Percentiles rank a stretch among this genome's conserved stretches.
Conservation (phyloP, 2,329 filamentous ascomycete species). For the Neonectria hederae region DNA sequence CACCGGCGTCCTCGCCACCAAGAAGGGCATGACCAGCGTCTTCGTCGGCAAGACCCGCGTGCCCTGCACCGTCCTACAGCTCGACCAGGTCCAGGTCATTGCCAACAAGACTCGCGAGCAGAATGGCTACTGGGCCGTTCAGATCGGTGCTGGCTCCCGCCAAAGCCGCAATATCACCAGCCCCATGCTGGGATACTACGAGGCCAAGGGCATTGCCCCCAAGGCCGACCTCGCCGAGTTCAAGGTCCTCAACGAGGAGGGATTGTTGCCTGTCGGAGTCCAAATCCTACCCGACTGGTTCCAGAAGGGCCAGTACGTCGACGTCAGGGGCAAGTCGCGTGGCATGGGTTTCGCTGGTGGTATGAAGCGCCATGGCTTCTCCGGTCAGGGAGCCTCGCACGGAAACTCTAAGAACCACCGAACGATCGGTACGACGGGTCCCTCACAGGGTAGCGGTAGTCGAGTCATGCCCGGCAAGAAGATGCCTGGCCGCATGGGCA, state of each 20-base stretch:
- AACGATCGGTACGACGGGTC: constrained; percentile 88
- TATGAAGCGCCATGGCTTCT: constrained; percentile 95
- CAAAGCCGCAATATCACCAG: constrained; percentile 80
- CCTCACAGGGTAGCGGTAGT: constrained; percentile 90
- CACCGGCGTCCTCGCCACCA: constrained; percentile 84
- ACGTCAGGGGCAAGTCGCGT: constrained; percentile 79
- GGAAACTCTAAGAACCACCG: constrained; percentile 96
- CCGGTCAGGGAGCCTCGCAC: constrained; percentile 89
- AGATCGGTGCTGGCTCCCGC: constrained; percentile 82
- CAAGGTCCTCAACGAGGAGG: constrained; percentile 76
- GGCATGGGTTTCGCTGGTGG: constrained; percentile 96
- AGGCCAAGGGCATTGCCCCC: constrained; percentile 80
- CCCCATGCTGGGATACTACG: constrained; percentile 88
- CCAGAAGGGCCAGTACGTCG: constrained; percentile 87
- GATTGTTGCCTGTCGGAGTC: constrained; percentile 79
- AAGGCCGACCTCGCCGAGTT: constrained; percentile 90
- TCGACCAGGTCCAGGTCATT: constrained; percentile 91
- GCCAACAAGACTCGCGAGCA: constrained; percentile 81
- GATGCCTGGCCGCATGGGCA: constrained; percentile 97
- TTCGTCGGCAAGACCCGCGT: constrained; percentile 83
- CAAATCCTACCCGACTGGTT: constrained; percentile 90
- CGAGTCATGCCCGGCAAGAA: constrained; percentile 95
- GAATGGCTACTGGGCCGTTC: constrained; percentile 94
- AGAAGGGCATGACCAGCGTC: constrained; percentile 95
- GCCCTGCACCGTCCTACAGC: constrained; percentile 90